These are phyloP conservation scores for Capsella rubella DNA, from an alignment of 441 rosid genomes.

Conservation along the genomic window DNA sequence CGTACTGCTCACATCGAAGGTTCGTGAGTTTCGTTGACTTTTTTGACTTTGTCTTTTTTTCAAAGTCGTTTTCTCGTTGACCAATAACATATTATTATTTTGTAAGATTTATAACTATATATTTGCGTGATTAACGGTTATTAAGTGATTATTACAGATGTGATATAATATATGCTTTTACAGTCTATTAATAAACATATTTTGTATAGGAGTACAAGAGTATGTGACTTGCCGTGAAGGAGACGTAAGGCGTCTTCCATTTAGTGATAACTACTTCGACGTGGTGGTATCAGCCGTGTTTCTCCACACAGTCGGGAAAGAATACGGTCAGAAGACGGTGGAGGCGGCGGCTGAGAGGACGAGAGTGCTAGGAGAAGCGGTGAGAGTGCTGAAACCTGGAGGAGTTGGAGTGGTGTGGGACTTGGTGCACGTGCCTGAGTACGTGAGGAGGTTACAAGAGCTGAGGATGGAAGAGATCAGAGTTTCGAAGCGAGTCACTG, in stretches of 20 bases:
- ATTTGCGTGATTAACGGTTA: slow-evolving; percentile 22
- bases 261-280: slow-evolving; percentile 86
- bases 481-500: slow-evolving; percentile 85
- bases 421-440: slow-evolving; percentile 83
- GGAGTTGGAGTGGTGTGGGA: slow-evolving; percentile 94
- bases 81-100: background rate
- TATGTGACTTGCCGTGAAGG: slow-evolving; percentile 94
- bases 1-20: slow-evolving; percentile 95
- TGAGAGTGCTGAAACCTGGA: slow-evolving; percentile 82
- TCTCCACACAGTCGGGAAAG: slow-evolving; percentile 92
- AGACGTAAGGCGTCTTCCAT: slow-evolving; percentile 89
- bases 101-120: background rate
- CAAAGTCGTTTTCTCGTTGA: slow-evolving; percentile 19
- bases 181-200: background rate
- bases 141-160: background rate
- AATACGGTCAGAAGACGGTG: slow-evolving; percentile 85
- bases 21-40: slow-evolving; percentile 29
- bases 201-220: slow-evolving; percentile 76
- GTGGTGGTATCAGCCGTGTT: slow-evolving; percentile 93
- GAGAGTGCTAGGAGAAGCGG: slow-evolving; percentile 83
- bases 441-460: slow-evolving; percentile 78
- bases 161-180: no score
- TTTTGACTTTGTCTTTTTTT: slow-evolving; percentile 1
- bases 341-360: slow-evolving; percentile 94
- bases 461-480: slow-evolving; percentile 85